phyloP scores from a whole-genome alignment of 805 yeast species.

The Pichia gijzeniarum region DNA sequence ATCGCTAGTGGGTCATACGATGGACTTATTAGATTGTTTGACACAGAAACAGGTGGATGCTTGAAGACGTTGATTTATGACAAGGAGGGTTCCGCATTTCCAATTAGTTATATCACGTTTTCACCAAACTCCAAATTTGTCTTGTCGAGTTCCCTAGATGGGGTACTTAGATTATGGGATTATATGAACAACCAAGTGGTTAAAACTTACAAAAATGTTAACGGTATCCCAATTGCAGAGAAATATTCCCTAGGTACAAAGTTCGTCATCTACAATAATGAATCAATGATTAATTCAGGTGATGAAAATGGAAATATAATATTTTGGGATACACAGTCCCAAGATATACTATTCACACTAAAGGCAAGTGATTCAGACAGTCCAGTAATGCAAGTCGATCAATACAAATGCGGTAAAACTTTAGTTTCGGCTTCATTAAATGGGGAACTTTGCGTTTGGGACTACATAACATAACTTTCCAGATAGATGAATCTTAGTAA shows the following conservation, averaged over 20 bases:
- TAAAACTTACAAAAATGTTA: constrained; percentile 43
- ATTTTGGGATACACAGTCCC: constrained; percentile 65
- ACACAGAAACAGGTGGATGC: constrained; percentile 84
- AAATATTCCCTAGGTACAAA: constrained; percentile 47
- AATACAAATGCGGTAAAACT: constrained; percentile 31
- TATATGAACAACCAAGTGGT: constrained; percentile 75
- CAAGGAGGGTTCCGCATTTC: constrained; percentile 64
- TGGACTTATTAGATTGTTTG: constrained; percentile 85
- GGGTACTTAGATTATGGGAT: constrained; percentile 77
- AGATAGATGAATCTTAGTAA: no score
- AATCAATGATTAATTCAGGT: constrained; percentile 51
- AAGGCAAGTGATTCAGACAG: constrained; percentile 14
- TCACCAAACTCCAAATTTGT: constrained; percentile 79
- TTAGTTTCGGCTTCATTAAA: constrained; percentile 29
- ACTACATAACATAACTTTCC: neutral
- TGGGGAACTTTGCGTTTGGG: constrained; percentile 28
- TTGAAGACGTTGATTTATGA: constrained; percentile 82
- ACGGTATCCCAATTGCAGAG: constrained; percentile 35
- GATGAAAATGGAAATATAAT: constrained; percentile 48
- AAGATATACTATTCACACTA: constrained; percentile 34
- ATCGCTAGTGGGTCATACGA: constrained; percentile 85
- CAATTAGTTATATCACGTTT: constrained; percentile 66
- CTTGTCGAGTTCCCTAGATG: constrained; percentile 75
- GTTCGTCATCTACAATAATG: constrained; percentile 36
- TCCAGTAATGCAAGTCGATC: constrained; percentile 38